Percentiles rank a stretch among this genome's conserved stretches.
phyloP scores from a whole-genome alignment of 331 rosid species.

The Spiraea crenata region DNA sequence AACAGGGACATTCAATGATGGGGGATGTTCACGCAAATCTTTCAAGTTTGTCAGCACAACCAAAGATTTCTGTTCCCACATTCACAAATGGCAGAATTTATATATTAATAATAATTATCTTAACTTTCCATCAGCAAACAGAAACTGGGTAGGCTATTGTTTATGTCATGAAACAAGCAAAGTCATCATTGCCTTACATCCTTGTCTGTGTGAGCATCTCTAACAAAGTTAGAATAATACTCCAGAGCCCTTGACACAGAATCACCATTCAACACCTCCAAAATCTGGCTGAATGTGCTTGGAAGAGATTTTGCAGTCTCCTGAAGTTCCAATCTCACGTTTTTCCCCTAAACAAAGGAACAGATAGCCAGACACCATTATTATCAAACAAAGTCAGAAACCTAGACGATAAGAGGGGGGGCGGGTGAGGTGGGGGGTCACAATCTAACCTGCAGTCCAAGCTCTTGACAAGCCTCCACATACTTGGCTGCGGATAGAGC shows the following conservation, averaged over 20 bases:
- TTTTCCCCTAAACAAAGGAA: constrained; percentile 60
- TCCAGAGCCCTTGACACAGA: constrained; percentile 68
- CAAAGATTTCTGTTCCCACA: constrained; percentile 50
- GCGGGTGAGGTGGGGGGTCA: no score
- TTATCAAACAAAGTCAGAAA: constrained; percentile 11
- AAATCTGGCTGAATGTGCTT: constrained; percentile 59
- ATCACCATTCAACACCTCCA: constrained; percentile 67
- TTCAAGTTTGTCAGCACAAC: constrained; percentile 54
- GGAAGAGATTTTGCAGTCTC: constrained; percentile 92
- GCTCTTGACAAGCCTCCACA: constrained; percentile 93
- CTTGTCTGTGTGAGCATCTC: constrained; percentile 76
- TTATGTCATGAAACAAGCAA: constrained; percentile 15
- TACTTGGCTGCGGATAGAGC: constrained; percentile 71
- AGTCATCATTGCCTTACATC: constrained; percentile 55
- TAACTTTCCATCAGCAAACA: constrained; percentile 9
- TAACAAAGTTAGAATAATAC: constrained; percentile 75
- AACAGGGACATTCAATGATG: constrained; percentile 67
- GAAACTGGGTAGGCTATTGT: constrained; percentile 11
- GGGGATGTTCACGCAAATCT: constrained; percentile 57
- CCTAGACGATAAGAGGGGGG: constrained; percentile 10
- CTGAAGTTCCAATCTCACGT: constrained; percentile 73
- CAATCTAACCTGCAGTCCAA: constrained; percentile 77
- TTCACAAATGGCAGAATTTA: constrained; percentile 28
- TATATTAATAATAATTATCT: constrained; percentile 1
- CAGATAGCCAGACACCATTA: constrained; percentile 6